Evolutionary conservation across 1,284 basidiomycete genomes (phyloP), one percentile per base, ranked within the genome.

Genomic region (Hypsizygus ulmarius): DNA sequence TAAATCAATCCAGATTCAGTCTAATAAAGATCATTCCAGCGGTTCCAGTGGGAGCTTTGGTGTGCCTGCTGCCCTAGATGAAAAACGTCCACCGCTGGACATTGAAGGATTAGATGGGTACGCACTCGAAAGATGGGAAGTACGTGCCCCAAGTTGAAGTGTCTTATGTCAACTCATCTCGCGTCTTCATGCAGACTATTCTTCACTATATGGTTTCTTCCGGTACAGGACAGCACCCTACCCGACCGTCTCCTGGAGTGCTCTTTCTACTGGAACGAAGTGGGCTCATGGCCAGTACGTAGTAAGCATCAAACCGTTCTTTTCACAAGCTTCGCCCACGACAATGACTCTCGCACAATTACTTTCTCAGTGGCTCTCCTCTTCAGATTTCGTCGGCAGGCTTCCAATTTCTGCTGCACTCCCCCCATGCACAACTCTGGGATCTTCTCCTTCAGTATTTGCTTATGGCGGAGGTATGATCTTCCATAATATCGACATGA

Each of bases 151-250:
- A 15, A 38, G 25, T 45, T 43, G 16, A n/a, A 29, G 40, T 19
- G 15, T 28, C 14, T 38, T 32, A 18, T 46, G 21, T 6, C 25
- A 25, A 18, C 27, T 33, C 19, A 32, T 35, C 16, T 36, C 39
- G 9, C 44, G 28, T 7, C 19, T 36, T 36, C 43, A 47, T 18
- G 9, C 57, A 93, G 92, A 93, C 91, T 0, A 97, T 99, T 58
- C 76, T 98, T 43, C 95, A 98, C 68, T 99, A 92, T 66, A 97
- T 99, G 95, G 97, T 99, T 1, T 95, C 94, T 2, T 95, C 93
- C 21, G 89, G 89, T 6, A 89, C 82, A 45, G 80, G 80, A 34
- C 80, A 83, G 62, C 69, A 74, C 55, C 79, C 77, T 48, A 70
- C 81, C n/a, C 79, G 78, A 56, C 90, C 91, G 40, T 84, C 93